phyloP scores from a whole-genome alignment of 805 yeast species.

The Ogataea salicorniae region DNA sequence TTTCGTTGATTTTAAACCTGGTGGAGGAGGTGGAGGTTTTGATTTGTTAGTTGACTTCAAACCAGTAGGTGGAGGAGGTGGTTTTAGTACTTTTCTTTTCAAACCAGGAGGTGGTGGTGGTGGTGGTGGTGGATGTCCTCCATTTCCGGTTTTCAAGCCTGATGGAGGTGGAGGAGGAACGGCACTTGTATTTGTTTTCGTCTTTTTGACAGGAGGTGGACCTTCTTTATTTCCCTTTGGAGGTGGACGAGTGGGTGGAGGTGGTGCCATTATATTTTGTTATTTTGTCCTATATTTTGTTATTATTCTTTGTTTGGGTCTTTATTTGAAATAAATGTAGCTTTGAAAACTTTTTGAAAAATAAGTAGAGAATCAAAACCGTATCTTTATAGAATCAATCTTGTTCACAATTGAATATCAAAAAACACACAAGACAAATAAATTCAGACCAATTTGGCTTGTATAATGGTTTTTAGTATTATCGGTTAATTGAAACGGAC shows the following conservation, averaged over 20 bases:
- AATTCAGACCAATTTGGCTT: too few species aligned
- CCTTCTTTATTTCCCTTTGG: constrained; percentile 4
- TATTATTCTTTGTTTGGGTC: too few species aligned
- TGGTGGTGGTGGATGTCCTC: constrained; percentile 5
- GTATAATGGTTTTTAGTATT: too few species aligned
- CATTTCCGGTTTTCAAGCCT: neutral
- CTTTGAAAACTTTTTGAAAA: too few species aligned
- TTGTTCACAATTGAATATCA: too few species aligned
- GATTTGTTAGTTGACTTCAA: neutral
- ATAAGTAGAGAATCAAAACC: too few species aligned
- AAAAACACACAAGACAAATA: too few species aligned
- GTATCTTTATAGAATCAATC: too few species aligned
- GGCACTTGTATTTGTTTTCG: constrained; percentile 1
- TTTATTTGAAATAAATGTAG: too few species aligned
- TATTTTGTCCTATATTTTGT: too few species aligned
- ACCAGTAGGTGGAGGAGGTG: constrained; percentile 15
- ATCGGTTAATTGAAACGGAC: too few species aligned
- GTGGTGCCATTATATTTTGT: constrained; percentile 1
- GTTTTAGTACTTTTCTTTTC: neutral
- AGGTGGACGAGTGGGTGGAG: constrained; percentile 11
- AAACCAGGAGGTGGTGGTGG: constrained; percentile 11
- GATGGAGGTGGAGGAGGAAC: constrained; percentile 11
- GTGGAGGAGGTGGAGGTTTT: constrained; percentile 31
- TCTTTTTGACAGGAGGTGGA: constrained; percentile 18
- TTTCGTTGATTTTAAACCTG: constrained; percentile 26